Evolutionary conservation across 495 filamentous ascomycete genomes (phyloP).

Genomic region (Xylaria palmicola): DNA sequence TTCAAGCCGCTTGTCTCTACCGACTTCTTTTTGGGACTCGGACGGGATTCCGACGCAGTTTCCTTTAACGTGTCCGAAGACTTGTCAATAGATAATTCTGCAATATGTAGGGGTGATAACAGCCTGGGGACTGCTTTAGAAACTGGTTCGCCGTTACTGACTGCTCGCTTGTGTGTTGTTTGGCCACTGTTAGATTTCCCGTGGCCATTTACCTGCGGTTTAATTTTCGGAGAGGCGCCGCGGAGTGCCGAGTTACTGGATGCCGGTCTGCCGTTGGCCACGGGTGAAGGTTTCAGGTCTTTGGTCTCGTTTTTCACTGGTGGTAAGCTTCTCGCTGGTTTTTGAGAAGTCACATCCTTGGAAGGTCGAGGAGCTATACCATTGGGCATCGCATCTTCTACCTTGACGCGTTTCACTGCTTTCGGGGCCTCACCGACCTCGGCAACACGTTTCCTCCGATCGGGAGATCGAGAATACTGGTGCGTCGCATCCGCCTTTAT

Average conservation of each 20-base stretch:
- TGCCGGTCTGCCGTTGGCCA: constrained; percentile 35
- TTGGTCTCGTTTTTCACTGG: constrained; percentile 26
- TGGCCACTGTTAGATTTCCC: constrained; percentile 30
- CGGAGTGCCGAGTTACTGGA: constrained; percentile 31
- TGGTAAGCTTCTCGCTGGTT: constrained; percentile 24
- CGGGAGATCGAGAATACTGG: constrained; percentile 30
- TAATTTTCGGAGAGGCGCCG: constrained; percentile 38
- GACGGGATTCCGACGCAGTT: constrained; percentile 24
- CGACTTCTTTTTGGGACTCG: constrained; percentile 30
- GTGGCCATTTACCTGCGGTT: constrained; percentile 39
- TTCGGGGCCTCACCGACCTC: constrained; percentile 37
- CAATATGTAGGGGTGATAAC: constrained; percentile 40
- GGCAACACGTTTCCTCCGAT: constrained; percentile 38
- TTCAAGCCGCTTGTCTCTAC: constrained; percentile 24
- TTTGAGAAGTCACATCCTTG: constrained; percentile 25
- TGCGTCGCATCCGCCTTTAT: constrained; percentile 30
- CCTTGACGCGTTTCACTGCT: constrained; percentile 38
- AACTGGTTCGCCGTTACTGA: constrained; percentile 21
- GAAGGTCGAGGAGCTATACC: constrained; percentile 22
- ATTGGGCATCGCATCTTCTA: constrained; percentile 30
- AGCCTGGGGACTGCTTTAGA: constrained; percentile 31
- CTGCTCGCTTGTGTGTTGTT: constrained; percentile 37
- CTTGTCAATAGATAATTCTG: constrained; percentile 39
- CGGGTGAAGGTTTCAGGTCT: constrained; percentile 26
- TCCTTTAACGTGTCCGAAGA: constrained; percentile 33